Evolutionary conservation across 257 asterid species (phyloP).

Genomic region (Scutellaria barbata): DNA sequence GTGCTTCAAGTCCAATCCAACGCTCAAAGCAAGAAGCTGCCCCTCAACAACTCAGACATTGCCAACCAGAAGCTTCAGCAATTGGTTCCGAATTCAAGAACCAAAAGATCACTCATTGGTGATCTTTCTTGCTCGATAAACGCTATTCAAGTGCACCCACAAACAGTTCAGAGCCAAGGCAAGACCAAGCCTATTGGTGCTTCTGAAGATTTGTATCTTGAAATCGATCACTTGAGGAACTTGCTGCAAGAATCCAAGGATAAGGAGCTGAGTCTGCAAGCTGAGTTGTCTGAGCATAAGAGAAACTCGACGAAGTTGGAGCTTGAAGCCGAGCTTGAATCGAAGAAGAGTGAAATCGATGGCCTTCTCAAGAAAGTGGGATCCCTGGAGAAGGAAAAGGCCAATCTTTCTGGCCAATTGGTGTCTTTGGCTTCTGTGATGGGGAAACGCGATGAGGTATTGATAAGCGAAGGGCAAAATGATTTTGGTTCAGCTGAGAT

Average conservation of each 20-base stretch:
- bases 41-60: constrained; percentile 43
- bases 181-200: constrained; percentile 53
- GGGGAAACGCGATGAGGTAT: constrained; percentile 48
- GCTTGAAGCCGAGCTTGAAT: constrained; percentile 63
- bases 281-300: constrained; percentile 66
- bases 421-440: constrained; percentile 45
- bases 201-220: constrained; percentile 73
- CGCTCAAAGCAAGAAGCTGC: constrained; percentile 58
- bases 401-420: constrained; percentile 56
- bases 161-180: constrained; percentile 39
- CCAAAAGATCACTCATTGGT: constrained; percentile 77
- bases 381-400: constrained; percentile 61
- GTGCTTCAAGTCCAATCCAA: constrained; percentile 45
- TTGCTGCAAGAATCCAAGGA: constrained; percentile 85
- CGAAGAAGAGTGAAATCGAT: constrained; percentile 58
- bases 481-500: constrained; percentile 53
- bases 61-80: constrained; percentile 51
- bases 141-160: constrained; percentile 79
- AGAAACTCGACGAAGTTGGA: constrained; percentile 54
- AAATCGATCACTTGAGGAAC: constrained; percentile 82
- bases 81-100: constrained; percentile 53
- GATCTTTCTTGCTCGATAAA: constrained; percentile 75
- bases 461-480: constrained; percentile 41
- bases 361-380: constrained; percentile 61
- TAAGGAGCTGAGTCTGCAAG: constrained; percentile 70